phyloP scores from a whole-genome alignment of 306 rosid genomes.

The Abrus precatorius region DNA sequence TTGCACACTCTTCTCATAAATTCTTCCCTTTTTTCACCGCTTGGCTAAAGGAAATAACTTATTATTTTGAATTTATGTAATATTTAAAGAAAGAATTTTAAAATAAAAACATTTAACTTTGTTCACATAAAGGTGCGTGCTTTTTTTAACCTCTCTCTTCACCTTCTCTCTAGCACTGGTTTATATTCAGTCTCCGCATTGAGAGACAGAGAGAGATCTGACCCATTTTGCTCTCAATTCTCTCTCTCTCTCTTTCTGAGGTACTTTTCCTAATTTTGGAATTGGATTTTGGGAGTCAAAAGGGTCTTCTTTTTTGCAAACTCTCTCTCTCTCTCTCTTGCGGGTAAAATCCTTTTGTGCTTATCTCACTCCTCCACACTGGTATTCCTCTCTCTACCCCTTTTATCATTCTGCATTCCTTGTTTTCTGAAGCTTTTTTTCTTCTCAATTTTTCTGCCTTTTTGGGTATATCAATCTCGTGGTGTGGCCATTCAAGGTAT shows the following conservation, averaged over 20 bases:
- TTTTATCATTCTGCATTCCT: neutral
- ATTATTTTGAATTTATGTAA: too few relatives aligned
- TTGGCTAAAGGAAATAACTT: too few relatives aligned
- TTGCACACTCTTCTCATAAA: too few relatives aligned
- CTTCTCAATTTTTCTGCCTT: neutral
- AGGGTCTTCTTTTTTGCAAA: slow-evolving; percentile 49
- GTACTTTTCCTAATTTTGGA: slow-evolving; percentile 48
- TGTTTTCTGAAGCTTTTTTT: neutral
- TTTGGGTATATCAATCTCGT: slow-evolving; percentile 32
- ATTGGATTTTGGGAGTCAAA: slow-evolving; percentile 48
- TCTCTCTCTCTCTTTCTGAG: slow-evolving; percentile 12
- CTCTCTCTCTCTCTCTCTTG: slow-evolving; percentile 38
- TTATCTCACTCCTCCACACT: neutral
- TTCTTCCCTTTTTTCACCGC: too few relatives aligned
- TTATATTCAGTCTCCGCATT: neutral
- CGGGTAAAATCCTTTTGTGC: slow-evolving; percentile 47
- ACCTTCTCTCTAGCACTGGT: slow-evolving; percentile 22
- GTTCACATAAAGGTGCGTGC: neutral
- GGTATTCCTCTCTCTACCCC: neutral
- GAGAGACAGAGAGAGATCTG: slow-evolving; percentile 53
- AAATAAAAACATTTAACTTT: neutral
- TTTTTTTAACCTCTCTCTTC: neutral
- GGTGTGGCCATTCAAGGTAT: slow-evolving; percentile 41
- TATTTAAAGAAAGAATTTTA: neutral
- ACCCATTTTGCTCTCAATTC: slow-evolving; percentile 13